Base-by-base conservation (phyloP, 306 rosid genomes). In the Phaseolus lunatus region DNA sequence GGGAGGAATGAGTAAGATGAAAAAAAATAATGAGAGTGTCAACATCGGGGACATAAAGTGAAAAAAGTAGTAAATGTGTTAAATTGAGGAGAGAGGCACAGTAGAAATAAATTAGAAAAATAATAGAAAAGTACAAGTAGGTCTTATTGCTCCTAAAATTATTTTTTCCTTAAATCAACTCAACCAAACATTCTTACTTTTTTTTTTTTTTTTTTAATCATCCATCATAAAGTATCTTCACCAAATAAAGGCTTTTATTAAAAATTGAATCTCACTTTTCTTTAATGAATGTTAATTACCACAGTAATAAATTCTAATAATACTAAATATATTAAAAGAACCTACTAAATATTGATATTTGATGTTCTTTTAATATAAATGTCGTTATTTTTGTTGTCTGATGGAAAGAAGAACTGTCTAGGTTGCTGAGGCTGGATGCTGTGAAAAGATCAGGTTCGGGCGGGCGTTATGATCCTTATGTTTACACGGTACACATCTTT, bases 391-490 rank as follows among this genome's bases (percentile, higher is more conserved):
- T 44, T n/a, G 27, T 62, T 15, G 31, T 27, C 24, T 73, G 58
- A 72, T 27, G 9, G 29, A 62, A 35, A 14, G 1, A 18, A 72
- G 27, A 62, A 65, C 39, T 70, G 27, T 58, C 59, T 73, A 85
- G 93, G 87, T 75, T 89, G 79, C 49, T 89, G 63, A 87, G 57
- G 85, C 64, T 72, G 82, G 85, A 85, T 41, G 88, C 84, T 7
- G 90, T 89, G 77, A 85, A 82, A 78, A 85, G 93, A 87, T 66
- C 89, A 23, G 93, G 93, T 33, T 85, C 90, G 1, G 93, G 93
- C 2, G 93, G 93, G 72, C 91, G 93, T 54, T 89, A 82, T 0
- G 91, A 87, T 77, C 93, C 93, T 64, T 89, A 76, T 58, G 76
- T 85, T 82, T 89, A 89, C 87, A 71, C 47, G 88, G 93, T 89